Conservation (phyloP, 192 early-diverging fungal species). For the Dissophora ornata region DNA sequence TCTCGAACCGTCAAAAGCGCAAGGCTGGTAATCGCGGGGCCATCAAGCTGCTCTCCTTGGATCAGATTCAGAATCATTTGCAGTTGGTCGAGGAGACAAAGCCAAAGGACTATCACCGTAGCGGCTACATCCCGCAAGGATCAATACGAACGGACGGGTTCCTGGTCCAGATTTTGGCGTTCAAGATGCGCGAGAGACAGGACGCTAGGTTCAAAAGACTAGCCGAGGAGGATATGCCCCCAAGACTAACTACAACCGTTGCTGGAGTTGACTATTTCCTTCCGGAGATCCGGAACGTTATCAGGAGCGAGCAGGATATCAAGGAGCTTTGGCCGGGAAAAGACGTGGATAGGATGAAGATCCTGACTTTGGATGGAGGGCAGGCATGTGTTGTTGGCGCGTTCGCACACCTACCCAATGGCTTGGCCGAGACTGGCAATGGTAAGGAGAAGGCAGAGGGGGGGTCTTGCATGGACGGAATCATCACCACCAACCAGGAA, state of each 20-base stretch:
- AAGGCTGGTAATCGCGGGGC: slow-evolving; percentile 6
- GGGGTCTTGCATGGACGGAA: too few relatives aligned
- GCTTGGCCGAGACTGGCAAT: background rate
- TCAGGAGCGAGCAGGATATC: slow-evolving; percentile 4
- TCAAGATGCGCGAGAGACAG: slow-evolving; percentile 11
- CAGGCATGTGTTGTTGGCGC: slow-evolving; percentile 17
- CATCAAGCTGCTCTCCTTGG: slow-evolving; percentile 5
- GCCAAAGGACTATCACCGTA: background rate
- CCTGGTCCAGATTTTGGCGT: background rate
- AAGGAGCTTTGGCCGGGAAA: background rate
- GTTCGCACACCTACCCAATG: slow-evolving; percentile 1
- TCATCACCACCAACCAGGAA: too few relatives aligned
- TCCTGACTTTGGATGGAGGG: slow-evolving; percentile 20
- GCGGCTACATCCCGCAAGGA: background rate
- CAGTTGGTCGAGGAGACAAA: background rate
- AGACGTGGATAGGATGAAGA: too few relatives aligned
- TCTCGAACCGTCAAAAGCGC: background rate
- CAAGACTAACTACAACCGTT: slow-evolving; percentile 9
- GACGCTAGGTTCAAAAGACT: background rate
- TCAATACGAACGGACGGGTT: slow-evolving; percentile 5
- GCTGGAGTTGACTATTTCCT: background rate
- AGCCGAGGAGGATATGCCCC: slow-evolving; percentile 2
- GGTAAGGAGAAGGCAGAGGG: too few relatives aligned
- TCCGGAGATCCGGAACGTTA: background rate
- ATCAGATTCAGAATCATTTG: slow-evolving; percentile 1